Conservation (phyloP, 768 basidiomycete genomes). For the Tylopilus felleus region DNA sequence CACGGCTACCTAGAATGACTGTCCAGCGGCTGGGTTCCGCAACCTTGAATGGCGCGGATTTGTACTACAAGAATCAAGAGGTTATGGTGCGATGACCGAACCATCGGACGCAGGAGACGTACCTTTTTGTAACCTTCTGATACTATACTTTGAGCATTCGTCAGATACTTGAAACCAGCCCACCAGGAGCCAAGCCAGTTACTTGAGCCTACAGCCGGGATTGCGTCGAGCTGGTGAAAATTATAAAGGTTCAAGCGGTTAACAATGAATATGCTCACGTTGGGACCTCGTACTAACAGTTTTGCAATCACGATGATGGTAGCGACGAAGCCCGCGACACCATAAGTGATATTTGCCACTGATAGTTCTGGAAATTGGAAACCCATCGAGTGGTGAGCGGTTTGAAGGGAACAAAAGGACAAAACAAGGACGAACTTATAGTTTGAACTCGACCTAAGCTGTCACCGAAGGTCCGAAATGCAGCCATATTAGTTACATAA, state of each 20-base stretch:
- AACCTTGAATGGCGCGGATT: constrained; percentile 31
- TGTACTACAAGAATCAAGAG: not conserved
- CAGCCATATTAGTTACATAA: too few relatives aligned
- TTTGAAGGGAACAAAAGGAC: not conserved
- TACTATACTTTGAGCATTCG: constrained; percentile 20
- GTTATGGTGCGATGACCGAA: not conserved
- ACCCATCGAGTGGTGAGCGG: not conserved
- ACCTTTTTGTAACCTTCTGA: constrained; percentile 34
- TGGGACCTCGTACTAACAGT: not conserved
- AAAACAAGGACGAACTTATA: not conserved
- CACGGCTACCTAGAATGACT: constrained; percentile 33
- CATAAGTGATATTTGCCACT: not conserved
- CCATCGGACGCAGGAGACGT: not conserved
- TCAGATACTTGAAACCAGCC: constrained; percentile 14
- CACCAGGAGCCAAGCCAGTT: constrained; percentile 9
- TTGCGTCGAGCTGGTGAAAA: not conserved
- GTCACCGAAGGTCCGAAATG: too few relatives aligned
- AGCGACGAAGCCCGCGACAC: not conserved
- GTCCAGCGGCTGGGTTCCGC: constrained; percentile 34
- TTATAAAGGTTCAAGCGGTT: not conserved
- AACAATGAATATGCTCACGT: not conserved
- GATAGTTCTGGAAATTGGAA: not conserved
- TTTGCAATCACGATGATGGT: not conserved
- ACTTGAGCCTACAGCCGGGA: not conserved
- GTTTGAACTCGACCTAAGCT: not conserved